These are phyloP conservation scores for Pichia norvegensis DNA, from an alignment of 1,139 yeast species.

Conservation along the genomic window DNA sequence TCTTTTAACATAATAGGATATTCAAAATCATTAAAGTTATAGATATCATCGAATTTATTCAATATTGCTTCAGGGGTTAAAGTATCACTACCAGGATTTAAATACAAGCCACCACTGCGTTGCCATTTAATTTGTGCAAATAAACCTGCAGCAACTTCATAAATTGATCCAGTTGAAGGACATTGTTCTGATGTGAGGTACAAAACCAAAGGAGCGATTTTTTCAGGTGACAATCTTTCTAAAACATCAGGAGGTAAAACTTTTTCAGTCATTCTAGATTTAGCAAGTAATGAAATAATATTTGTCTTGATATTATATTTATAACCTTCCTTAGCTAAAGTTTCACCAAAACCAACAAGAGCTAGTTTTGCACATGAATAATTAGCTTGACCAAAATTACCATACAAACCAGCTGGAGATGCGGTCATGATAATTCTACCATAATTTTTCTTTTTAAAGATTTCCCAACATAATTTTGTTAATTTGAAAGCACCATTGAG, in stretches of 20 bases:
- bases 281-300: conserved; percentile 89
- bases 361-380: conserved; percentile 93
- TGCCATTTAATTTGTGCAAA: conserved; percentile 94
- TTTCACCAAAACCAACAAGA: conserved; percentile 84
- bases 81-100: conserved; percentile 61
- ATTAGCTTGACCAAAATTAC: conserved; percentile 95
- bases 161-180: conserved; percentile 61
- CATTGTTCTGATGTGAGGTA: conserved; percentile 63
- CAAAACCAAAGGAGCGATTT: conserved; percentile 83
- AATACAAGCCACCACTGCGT: conserved; percentile 77
- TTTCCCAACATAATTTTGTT: conserved; percentile 89
- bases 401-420: conserved; percentile 94
- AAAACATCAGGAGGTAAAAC: conserved; percentile 80
- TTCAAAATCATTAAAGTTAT: conserved; percentile 53
- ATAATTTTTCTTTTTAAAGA: conserved; percentile 71
- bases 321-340: conserved; percentile 89
- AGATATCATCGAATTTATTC: conserved; percentile 55
- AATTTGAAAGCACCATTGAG: conserved; percentile 82
- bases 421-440: conserved; percentile 90
- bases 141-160: conserved; percentile 92
- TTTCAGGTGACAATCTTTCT: conserved; percentile 75
- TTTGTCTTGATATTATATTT: conserved; percentile 79
- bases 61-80: conserved; percentile 85
- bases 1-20: conserved; percentile 62
- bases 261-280: conserved; percentile 92